Evolutionary conservation across 331 rosid genomes (phyloP), one percentile per base, ranked within the genome.

Genomic region (Malus hybrid): DNA sequence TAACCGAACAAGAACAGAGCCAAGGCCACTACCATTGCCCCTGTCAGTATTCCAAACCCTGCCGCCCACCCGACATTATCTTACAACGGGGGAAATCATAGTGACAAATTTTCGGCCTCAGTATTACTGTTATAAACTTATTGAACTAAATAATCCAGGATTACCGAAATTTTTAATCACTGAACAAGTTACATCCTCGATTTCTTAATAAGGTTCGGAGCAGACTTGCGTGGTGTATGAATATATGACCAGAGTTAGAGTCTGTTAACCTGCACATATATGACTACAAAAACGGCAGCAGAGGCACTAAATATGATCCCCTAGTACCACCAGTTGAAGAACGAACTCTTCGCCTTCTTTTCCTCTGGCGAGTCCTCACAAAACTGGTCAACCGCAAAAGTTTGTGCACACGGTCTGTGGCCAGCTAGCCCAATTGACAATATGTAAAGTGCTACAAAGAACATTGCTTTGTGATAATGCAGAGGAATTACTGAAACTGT

Each of bases 301-400:
- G 84, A 18, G n/a, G 87, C 77, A 14, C 90, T 89, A 14, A 72
- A 69, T 0, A 85, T 86, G 27, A 88, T 65, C 3, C 85, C 90
- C 42, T 83, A 66, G 27, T 73, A 88, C 96, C 96, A 88, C 91
- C 91, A 88, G 48, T 90, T 86, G 80, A 80, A 86, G 80, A 88
- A 90, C 5, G 93, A 90, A 61, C 88, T 83, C 80, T 90, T 90
- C 13, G 78, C 80, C 15, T 76, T 80, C 27, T 70, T 88, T 60
- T 85, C 88, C 12, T 88, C 87, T 6, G 68, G 67, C 2, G 87
- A 77, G 42, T 80, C 89, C 0, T 90, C 96, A 7, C 81, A 75
- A 75, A 11, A 90, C 88, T 4, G 88, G 76, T 88, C 91, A 14
- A 90, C 93, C 2, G 93, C 93, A 10, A 86, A 90, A 22, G 93